Conservation (phyloP, 768 basidiomycete genomes). For the Galerina sulciceps region DNA sequence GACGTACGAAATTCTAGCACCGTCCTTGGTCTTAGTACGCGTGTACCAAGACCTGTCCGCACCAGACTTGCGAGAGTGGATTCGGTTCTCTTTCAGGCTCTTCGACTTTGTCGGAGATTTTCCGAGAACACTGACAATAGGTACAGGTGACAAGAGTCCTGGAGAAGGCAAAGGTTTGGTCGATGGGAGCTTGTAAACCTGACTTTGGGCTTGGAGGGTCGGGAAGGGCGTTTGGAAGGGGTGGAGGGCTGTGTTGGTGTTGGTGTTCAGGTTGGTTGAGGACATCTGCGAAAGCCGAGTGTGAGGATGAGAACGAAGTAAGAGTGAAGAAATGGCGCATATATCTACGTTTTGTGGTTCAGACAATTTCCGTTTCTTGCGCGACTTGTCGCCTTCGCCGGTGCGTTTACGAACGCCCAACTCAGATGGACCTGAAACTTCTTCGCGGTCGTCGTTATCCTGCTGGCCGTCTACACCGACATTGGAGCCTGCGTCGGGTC, state of each 20-base stretch:
- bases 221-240: constrained; percentile 27
- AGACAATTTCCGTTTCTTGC: constrained; percentile 3
- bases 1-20: constrained; percentile 2
- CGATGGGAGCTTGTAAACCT: constrained; percentile 24
- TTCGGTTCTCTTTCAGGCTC: constrained; percentile 8
- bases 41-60: not conserved
- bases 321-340: constrained; percentile 6
- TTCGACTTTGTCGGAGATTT: not conserved
- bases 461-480: not conserved
- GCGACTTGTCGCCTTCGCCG: not conserved
- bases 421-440: not conserved
- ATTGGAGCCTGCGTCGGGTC: not conserved
- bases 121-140: not conserved
- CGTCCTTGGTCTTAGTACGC: not conserved
- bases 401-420: not conserved
- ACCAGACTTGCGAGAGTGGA: not conserved
- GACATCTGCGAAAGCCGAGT: not conserved
- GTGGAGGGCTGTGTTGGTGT: not conserved
- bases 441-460: not conserved
- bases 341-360: not conserved
- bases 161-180: constrained; percentile 19
- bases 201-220: constrained; percentile 17
- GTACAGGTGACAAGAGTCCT: constrained; percentile 19
- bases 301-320: too few relatives aligned
- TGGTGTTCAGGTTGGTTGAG: not conserved